Evolutionary conservation across 306 rosid species (phyloP), one percentile per base, ranked within the genome.

Genomic region (Citrullus amarus): DNA sequence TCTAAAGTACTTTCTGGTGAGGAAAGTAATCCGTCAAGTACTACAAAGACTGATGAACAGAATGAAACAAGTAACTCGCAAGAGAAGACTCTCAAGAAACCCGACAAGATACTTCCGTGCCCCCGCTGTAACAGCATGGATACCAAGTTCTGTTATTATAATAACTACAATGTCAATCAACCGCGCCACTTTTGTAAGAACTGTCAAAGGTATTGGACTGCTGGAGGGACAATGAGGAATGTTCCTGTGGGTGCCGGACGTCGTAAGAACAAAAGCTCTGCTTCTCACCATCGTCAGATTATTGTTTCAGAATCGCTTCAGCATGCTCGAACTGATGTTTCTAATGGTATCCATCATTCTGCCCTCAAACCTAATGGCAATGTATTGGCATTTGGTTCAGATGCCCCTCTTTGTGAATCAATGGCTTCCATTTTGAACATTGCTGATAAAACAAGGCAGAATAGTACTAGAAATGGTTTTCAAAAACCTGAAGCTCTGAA

Each of bases 211-310:
- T 87, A 87, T 76, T 87, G 90, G 90, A 87, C 90, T 1, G 90
- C 88, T 59, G 90, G 90, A 9, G 90, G 90, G 81, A 84, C 85
- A 14, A 87, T 87, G 90, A 87, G 90, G 81, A 87, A 84, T 41
- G 90, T 87, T 13, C 90, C 90, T 1, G 90, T 87, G 44, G 90
- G 90, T 39, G 90, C 90, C 11, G 90, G 90, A 11, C 90, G 90
- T 50, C 90, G 90, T 1, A 87, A 87, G 88, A 87, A 87, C 82
- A 87, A 87, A 70, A 84, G 80, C 61, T 78, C 90, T 3, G 76
- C 84, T 61, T 80, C 88, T 28, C 90, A 87, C 48, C 84, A 78
- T 41, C 88, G 86, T 43, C 88, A 84, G 83, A 80, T 87, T 20
- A 78, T 76, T 75, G 90, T 84, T 54, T 68, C 88, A 12, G 88